These are phyloP conservation scores for Trapa incisa DNA, from an alignment of 345 rosid genomes.

Conservation along the genomic window DNA sequence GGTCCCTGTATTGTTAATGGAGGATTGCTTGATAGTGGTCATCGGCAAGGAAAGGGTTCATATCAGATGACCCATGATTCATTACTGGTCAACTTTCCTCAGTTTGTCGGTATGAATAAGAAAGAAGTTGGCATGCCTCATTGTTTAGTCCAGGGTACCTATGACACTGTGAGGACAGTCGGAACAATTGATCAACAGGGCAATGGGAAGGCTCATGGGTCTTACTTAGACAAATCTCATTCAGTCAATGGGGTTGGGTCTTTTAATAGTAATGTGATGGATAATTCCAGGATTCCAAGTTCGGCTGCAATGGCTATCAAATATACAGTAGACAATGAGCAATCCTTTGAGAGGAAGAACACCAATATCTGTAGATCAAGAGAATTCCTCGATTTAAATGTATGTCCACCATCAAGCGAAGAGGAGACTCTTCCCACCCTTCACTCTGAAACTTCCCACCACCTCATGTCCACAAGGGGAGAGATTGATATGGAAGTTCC, in stretches of 20 bases:
- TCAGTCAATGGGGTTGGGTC: constrained; percentile 6
- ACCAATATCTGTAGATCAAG: constrained; percentile 10
- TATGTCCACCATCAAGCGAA: constrained; percentile 21
- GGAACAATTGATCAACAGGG: constrained; percentile 12
- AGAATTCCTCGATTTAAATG: constrained; percentile 50
- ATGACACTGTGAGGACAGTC: constrained; percentile 19
- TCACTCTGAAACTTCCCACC: constrained; percentile 14
- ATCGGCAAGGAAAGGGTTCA: constrained; percentile 20
- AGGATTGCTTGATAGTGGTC: not conserved
- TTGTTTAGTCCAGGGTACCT: constrained; percentile 19
- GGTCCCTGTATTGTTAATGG: not conserved
- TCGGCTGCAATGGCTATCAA: not conserved
- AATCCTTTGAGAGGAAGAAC: constrained; percentile 9
- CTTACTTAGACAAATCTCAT: not conserved
- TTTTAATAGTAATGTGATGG: constrained; percentile 7
- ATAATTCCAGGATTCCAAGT: constrained; percentile 9
- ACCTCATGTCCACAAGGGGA: not conserved
- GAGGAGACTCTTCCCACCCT: constrained; percentile 22
- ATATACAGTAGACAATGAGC: not conserved
- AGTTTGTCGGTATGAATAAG: constrained; percentile 17
- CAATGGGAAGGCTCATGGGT: not conserved
- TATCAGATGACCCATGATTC: constrained; percentile 23
- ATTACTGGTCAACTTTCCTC: constrained; percentile 20
- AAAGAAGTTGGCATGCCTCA: constrained; percentile 16
- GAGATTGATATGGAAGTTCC: constrained; percentile 60